Evolutionary conservation across 1,284 basidiomycete genomes (phyloP), one percentile per base, ranked within the genome.

Genomic region (Cryptococcus jaspeensis): DNA sequence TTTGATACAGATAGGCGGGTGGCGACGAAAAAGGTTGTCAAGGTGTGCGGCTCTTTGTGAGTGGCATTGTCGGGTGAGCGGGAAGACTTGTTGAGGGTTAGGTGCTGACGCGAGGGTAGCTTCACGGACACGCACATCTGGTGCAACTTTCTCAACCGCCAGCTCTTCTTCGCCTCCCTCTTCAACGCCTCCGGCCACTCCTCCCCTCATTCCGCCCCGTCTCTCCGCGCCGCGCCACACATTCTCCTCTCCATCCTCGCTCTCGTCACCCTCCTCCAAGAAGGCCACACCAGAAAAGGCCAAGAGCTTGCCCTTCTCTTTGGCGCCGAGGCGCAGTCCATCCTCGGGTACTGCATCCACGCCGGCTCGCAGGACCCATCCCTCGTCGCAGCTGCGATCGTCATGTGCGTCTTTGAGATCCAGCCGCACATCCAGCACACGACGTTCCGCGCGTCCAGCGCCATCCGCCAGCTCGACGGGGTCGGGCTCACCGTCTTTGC

Each of bases 361-460:
- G 47, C 61, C 6, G 60, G 64, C 13, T 58, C 56, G 15, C 49
- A 48, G 20, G 67, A 72, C 38, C 56, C 61, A 0, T 59, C 56
- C 0, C 57, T 70, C 38, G 65, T 61, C 6, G 67, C 69, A 44
- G 66, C 69, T 3, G 63, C 67, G 0, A 45, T 72, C 15, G 52
- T 72, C 4, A 49, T 72, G 25, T 62, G 60, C 22, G 58, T 60
- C 3, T 70, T 70, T 51, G 70, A 72, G 53, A 61, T 65, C 20
- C 64, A 63, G 43, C 70, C 70, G 0, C 67, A 72, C 47, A 50
- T 62, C 5, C 41, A 59, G 3, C 67, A 72, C 35, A 62, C 61
- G 20, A 47, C 50, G 13, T 56, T 59, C 2, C 62, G 69, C 2
- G 56, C 56, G 0, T 54, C 55, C 2, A 59, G 56, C 13, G 64